phyloP scores from a whole-genome alignment of 1,284 basidiomycete species.

The Moesziomyces parantarcticus region DNA sequence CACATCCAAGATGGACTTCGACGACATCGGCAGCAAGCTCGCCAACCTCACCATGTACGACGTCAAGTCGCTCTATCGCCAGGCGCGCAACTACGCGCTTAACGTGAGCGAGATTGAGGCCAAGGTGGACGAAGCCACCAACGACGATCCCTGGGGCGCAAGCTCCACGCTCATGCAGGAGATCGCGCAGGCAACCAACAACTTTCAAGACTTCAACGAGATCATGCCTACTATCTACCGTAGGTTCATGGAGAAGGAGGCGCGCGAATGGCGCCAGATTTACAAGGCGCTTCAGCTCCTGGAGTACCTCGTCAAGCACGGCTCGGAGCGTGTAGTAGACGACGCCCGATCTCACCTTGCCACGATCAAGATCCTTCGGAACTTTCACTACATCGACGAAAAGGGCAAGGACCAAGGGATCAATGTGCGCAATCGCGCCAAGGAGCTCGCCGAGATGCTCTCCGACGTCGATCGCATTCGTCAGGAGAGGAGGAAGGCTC shows the following conservation, averaged over 20 bases:
- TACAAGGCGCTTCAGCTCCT: slow-evolving; percentile 97
- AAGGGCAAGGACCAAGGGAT: slow-evolving; percentile 99
- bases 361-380: slow-evolving; percentile 96
- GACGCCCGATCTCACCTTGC: slow-evolving; percentile 93
- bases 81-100: slow-evolving; percentile 74
- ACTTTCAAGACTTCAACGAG: slow-evolving; percentile 98
- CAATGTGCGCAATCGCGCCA: slow-evolving; percentile 94
- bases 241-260: slow-evolving; percentile 86
- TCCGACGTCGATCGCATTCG: slow-evolving; percentile 92
- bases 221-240: slow-evolving; percentile 98
- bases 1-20: slow-evolving; percentile 32
- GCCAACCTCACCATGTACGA: slow-evolving; percentile 67
- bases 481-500: slow-evolving; percentile 88
- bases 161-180: slow-evolving; percentile 98
- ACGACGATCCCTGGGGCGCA: slow-evolving; percentile 98
- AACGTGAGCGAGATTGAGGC: slow-evolving; percentile 97
- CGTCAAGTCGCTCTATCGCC: slow-evolving; percentile 62
- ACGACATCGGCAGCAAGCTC: slow-evolving; percentile 59
- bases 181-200: slow-evolving; percentile 93
- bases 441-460: slow-evolving; percentile 88
- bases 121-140: slow-evolving; percentile 96
- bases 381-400: slow-evolving; percentile 98
- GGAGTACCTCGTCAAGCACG: slow-evolving; percentile 96
- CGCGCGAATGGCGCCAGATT: slow-evolving; percentile 97
- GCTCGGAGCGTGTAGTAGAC: slow-evolving; percentile 97